These are phyloP conservation scores for Lipomyces chichibuensis DNA, from an alignment of 805 yeast genomes.

Conservation along the genomic window DNA sequence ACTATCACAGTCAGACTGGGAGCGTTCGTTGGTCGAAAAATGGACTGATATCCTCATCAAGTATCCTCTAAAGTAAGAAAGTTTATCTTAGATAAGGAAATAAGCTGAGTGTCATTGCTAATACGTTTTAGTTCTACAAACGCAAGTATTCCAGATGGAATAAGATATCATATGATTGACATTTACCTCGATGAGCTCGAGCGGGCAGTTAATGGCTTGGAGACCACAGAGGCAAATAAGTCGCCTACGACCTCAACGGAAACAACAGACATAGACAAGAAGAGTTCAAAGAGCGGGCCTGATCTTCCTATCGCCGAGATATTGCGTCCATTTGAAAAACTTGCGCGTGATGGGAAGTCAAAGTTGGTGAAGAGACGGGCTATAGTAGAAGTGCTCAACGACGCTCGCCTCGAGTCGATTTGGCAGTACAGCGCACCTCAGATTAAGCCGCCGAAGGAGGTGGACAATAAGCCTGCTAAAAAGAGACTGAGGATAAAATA, in stretches of 20 bases:
- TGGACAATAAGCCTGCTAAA: neutral
- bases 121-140: constrained; percentile 17
- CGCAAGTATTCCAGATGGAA: constrained; percentile 63
- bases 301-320: constrained; percentile 57
- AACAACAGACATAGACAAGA: constrained; percentile 43
- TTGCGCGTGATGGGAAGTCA: constrained; percentile 54
- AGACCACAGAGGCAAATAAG: neutral
- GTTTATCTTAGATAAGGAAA: neutral
- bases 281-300: constrained; percentile 32
- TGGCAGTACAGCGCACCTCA: constrained; percentile 45
- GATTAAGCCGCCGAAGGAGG: constrained; percentile 1
- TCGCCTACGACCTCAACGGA: constrained; percentile 28
- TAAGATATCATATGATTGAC: constrained; percentile 84
- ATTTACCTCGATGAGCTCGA: constrained; percentile 84
- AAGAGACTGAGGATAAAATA: neutral
- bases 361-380: constrained; percentile 70
- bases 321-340: constrained; percentile 61
- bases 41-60: constrained; percentile 51
- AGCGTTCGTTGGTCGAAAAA: constrained; percentile 49
- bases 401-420: constrained; percentile 68
- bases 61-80: constrained; percentile 46
- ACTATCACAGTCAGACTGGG: constrained; percentile 60
- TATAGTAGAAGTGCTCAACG: constrained; percentile 65
- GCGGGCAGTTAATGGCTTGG: constrained; percentile 49
- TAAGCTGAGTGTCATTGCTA: neutral